Conservation (phyloP, 73 alveolate genomes). For the Tetrahymena elliotti region DNA sequence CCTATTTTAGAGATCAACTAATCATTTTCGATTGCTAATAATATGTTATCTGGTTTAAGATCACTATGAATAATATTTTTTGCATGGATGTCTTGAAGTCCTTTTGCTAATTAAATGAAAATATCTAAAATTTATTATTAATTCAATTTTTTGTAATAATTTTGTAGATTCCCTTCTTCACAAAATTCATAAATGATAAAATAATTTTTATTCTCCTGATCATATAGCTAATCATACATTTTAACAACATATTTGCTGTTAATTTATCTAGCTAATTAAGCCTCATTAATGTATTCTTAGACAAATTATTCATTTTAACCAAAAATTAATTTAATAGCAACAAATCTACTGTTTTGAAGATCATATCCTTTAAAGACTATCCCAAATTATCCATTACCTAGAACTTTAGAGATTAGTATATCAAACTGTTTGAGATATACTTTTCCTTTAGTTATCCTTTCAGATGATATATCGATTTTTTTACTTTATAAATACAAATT, state of each 20-base stretch:
- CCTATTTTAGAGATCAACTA: not conserved
- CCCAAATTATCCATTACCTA: not conserved
- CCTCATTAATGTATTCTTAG: not conserved
- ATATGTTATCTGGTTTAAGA: not conserved
- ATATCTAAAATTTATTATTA: not conserved
- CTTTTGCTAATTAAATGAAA: not conserved
- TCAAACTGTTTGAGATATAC: not conserved
- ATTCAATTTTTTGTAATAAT: not conserved
- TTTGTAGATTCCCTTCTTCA: not conserved
- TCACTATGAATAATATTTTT: not conserved
- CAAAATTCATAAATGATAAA: not conserved
- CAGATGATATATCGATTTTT: not conserved
- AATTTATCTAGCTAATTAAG: not conserved
- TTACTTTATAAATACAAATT: too few relatives aligned
- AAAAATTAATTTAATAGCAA: not conserved
- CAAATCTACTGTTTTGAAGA: not conserved
- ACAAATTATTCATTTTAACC: not conserved
- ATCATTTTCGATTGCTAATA: not conserved
- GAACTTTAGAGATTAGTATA: too few relatives aligned
- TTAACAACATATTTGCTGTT: not conserved
- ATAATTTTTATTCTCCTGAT: too few relatives aligned
- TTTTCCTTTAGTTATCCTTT: not conserved
- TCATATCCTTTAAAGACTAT: not conserved
- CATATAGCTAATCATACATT: not conserved
- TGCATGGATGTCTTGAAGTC: not conserved